A percentile compares a stretch with the other conserved stretches of the same genome.
Conservation (phyloP, 768 basidiomycete genomes). For the Suillus subalutaceus region DNA sequence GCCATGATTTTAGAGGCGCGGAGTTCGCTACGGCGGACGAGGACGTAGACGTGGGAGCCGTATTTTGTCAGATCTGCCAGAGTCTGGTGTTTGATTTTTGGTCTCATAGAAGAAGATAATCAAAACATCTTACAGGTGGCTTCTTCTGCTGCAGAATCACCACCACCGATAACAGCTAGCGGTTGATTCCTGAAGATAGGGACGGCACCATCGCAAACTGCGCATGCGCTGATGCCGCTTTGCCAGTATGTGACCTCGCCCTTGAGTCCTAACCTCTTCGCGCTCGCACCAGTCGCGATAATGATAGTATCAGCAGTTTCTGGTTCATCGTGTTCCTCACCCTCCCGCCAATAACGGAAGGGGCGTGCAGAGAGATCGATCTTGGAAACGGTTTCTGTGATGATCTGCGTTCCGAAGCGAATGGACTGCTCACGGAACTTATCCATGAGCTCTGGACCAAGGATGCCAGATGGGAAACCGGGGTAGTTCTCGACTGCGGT, state of each 20-base stretch:
- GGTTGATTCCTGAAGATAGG: conserved; percentile 98
- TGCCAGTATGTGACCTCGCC: conserved; percentile 99
- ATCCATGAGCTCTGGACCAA: conserved; percentile 98
- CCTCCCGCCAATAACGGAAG: conserved; percentile 97
- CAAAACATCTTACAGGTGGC: conserved; percentile 76
- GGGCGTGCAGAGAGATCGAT: conserved; percentile 94
- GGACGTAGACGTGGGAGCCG: conserved; percentile 94
- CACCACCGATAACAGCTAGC: conserved; percentile 96
- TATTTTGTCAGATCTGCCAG: conserved; percentile 87
- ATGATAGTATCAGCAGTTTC: conserved; percentile 95
- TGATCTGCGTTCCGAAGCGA: conserved; percentile 90
- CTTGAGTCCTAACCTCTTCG: conserved; percentile 85
- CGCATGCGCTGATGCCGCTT: conserved; percentile 96
- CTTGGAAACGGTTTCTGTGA: conserved; percentile 95
- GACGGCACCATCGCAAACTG: conserved; percentile 98
- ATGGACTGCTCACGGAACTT: conserved; percentile 97
- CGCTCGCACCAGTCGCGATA: conserved; percentile 96
- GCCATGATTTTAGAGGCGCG: conserved; percentile 99
- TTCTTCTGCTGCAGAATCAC: conserved; percentile 99
- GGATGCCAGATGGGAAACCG: conserved; percentile 92
- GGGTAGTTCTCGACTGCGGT: conserved; percentile 90
- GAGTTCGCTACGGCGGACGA: conserved; percentile 90
- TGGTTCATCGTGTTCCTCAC: conserved; percentile 75
- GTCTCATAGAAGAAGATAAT: background rate
- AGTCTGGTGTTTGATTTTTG: background rate